Conservation (phyloP, 306 rosid genomes). For the Prunus persica region DNA sequence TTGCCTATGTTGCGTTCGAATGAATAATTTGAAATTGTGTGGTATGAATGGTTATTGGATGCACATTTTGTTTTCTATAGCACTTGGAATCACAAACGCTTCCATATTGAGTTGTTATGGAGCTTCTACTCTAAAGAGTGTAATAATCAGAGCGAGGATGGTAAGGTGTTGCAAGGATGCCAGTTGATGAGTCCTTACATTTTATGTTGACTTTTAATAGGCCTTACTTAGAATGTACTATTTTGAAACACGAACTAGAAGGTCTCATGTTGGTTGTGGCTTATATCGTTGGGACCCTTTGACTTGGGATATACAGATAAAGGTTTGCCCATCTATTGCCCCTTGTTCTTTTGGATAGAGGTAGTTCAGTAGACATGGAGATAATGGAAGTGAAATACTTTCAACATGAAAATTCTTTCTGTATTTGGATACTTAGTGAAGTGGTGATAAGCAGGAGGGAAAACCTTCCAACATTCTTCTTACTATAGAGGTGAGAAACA, state of each 20-base stretch:
- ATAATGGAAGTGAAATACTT: neutral
- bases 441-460: neutral
- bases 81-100: slow-evolving; percentile 6
- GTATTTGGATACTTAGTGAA: neutral
- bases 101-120: slow-evolving; percentile 6
- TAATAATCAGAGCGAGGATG: neutral
- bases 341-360: neutral
- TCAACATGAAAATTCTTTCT: neutral
- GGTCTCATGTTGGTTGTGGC: neutral
- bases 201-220: neutral
- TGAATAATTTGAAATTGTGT: neutral
- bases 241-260: neutral
- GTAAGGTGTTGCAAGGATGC: neutral
- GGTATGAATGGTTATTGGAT: neutral
- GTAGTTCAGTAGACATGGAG: neutral
- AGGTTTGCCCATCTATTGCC: neutral
- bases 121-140: neutral
- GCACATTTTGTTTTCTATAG: neutral
- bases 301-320: neutral
- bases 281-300: neutral
- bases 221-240: neutral
- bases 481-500: neutral
- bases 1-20: neutral
- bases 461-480: neutral
- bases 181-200: neutral